Evolutionary conservation across 495 filamentous ascomycete genomes (phyloP).

Genomic region (Podospora comata): DNA sequence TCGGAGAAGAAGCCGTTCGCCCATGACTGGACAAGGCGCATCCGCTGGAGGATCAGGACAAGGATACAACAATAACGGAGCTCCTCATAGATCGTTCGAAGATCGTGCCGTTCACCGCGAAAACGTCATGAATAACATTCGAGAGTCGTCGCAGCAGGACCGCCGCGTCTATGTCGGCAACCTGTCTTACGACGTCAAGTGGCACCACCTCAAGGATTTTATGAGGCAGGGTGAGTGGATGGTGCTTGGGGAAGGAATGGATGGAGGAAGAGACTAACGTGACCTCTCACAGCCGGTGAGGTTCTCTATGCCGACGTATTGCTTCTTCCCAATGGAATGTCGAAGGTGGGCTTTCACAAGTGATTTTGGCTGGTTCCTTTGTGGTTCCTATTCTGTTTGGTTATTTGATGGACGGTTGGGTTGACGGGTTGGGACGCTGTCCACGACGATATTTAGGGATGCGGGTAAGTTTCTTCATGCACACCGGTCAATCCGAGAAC

Average conservation of each 20-base stretch:
- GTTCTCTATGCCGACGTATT: constrained; percentile 99
- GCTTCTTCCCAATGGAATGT: constrained; percentile 99
- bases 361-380: constrained; percentile 82
- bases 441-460: constrained; percentile 94
- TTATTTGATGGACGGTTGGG: constrained; percentile 91
- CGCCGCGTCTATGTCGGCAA: constrained; percentile 99
- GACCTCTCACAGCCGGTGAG: constrained; percentile 72
- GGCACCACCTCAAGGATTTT: constrained; percentile 99
- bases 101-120: constrained; percentile 84
- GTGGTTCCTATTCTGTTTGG: constrained; percentile 63
- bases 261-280: constrained; percentile 4
- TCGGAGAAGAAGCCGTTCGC: constrained; percentile 73
- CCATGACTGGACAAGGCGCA: constrained; percentile 73
- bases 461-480: constrained; percentile 70
- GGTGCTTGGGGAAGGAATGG: not conserved
- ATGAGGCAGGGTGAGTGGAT: constrained; percentile 90
- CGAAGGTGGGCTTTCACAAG: constrained; percentile 98
- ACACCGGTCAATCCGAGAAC: not conserved
- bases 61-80: constrained; percentile 59
- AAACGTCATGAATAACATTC: constrained; percentile 89
- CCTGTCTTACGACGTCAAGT: constrained; percentile 98
- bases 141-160: constrained; percentile 95
- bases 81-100: constrained; percentile 70
- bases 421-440: constrained; percentile 98
- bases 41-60: constrained; percentile 59